Base-by-base conservation (phyloP, 768 basidiomycete species). In the Calocera cornea region DNA sequence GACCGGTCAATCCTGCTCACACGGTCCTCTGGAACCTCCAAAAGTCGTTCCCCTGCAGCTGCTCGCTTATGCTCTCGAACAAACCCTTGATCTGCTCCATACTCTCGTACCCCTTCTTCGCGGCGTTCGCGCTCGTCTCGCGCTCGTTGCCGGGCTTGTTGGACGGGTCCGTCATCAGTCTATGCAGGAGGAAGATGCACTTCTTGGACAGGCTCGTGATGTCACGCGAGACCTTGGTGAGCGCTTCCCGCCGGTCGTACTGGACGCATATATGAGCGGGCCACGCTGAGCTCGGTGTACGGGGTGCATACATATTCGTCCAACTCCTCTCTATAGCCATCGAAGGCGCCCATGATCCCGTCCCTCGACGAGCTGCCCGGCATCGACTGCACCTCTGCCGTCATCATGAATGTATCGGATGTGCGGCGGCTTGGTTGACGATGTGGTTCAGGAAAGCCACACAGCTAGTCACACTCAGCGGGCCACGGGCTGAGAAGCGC, bases 101-200 rank as follows among this genome's bases (percentile, higher is more conserved):
- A 72, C 89, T 91, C 64, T 80, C 78, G 47, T 80, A 79, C 1
- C 81, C 87, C 38, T 79, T 77, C 27, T 79, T 72, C 1, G 82
- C 84, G 2, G 87, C 87, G 36, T 74, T 76, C 34, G 75, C 74
- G 24, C 19, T 69, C 0, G 73, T 77, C 67, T 78, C 78, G 22
- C 64, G 31, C 34, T 47, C 69, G 38, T 22, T 68, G 41, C 27
- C 41, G 12, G 31, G 41, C 33, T 22, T 36, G 24, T 64, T 34
- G 33, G 31, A 79, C 77, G 80, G 80, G 71, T 83, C 82, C 38
- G 79, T 80, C 71, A 82, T 77, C 68, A 87, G 78, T 64, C 93
- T 88, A 73, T 97, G 95, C 2, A 97, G 81, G 41, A 92, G 85
- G 74, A 98, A 98, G 70, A 99, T 97, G 70, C 86, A 81, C 77